Percentiles rank a stretch among this genome's conserved stretches.
These are phyloP conservation scores for Parastagonospora avenae DNA, from an alignment of 2,329 filamentous ascomycete species.

Conservation along the genomic window DNA sequence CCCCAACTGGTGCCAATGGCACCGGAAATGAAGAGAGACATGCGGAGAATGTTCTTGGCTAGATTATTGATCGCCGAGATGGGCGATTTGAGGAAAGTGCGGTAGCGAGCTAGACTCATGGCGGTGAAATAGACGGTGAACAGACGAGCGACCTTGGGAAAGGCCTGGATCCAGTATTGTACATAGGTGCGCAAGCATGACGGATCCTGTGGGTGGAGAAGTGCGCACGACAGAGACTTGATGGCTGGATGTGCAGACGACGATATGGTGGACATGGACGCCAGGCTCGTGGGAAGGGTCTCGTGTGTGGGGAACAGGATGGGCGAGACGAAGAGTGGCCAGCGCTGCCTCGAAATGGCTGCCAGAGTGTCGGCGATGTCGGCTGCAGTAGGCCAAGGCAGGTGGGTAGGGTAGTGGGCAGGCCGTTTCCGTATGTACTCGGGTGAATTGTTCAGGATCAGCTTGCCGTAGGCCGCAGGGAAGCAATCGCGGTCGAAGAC, in stretches of 20 bases:
- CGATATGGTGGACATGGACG: conserved; percentile 75
- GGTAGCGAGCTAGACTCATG: conserved; percentile 72
- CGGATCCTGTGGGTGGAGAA: conserved; percentile 85
- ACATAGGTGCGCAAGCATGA: conserved; percentile 87
- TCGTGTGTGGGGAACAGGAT: conserved; percentile 77
- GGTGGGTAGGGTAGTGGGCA: conserved; percentile 65
- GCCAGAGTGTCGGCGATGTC: conserved; percentile 82
- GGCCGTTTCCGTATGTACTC: conserved; percentile 80
- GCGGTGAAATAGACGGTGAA: conserved; percentile 76
- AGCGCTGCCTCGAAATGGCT: conserved; percentile 78
- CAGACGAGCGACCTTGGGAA: conserved; percentile 78
- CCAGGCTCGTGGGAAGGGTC: conserved; percentile 69
- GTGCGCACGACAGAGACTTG: conserved; percentile 82
- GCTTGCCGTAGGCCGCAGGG: conserved; percentile 63
- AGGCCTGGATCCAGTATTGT: conserved; percentile 83
- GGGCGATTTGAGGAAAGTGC: conserved; percentile 71
- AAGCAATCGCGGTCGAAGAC: conserved; percentile 60
- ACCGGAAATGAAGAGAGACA: conserved; percentile 78
- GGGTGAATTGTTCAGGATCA: conserved; percentile 72
- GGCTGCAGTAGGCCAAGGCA: conserved; percentile 76
- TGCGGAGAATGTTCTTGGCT: conserved; percentile 71
- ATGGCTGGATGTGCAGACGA: conserved; percentile 86
- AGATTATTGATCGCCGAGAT: conserved; percentile 69
- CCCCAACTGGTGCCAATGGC: conserved; percentile 89
- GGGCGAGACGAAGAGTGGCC: conserved; percentile 87